These are phyloP conservation scores for Aspergillus texensis DNA, from an alignment of 2,329 filamentous ascomycete species.

Conservation along the genomic window DNA sequence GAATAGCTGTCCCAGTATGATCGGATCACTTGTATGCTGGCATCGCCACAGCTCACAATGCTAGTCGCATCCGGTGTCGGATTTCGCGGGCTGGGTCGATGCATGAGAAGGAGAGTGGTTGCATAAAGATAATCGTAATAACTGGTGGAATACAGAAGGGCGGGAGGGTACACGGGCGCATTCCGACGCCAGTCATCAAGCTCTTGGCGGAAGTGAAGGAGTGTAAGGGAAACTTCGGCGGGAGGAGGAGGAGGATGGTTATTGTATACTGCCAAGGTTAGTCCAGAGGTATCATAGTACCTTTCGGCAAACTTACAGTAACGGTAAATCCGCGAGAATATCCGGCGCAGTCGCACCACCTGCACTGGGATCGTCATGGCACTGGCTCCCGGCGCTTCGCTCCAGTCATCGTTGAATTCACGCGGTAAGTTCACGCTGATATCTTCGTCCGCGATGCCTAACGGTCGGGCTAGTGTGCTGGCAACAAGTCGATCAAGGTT, in stretches of 20 bases:
- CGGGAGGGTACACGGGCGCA: constrained; percentile 39
- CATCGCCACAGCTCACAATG: constrained; percentile 43
- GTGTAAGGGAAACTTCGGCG: constrained; percentile 29
- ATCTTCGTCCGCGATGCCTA: constrained; percentile 47
- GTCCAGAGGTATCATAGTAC: not conserved
- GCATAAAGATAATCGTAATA: constrained; percentile 46
- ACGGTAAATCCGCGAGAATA: constrained; percentile 43
- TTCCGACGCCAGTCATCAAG: constrained; percentile 42
- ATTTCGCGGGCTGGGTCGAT: constrained; percentile 42
- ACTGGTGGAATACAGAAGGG: constrained; percentile 43
- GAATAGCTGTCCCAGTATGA: constrained; percentile 46
- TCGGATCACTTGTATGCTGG: constrained; percentile 41
- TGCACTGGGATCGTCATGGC: constrained; percentile 44
- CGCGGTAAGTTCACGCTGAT: constrained; percentile 42
- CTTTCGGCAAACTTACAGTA: constrained; percentile 31
- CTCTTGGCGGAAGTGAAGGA: constrained; percentile 39
- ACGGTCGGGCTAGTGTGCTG: constrained; percentile 42
- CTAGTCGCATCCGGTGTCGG: constrained; percentile 39
- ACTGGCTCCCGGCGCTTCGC: constrained; percentile 38
- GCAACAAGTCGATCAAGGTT: constrained; percentile 47
- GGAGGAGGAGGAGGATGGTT: constrained; percentile 33
- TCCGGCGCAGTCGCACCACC: constrained; percentile 39
- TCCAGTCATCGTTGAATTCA: constrained; percentile 44
- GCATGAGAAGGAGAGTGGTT: constrained; percentile 42
- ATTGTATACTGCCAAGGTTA: constrained; percentile 35